These are phyloP conservation scores for Phytopythium mirpurense DNA, from an alignment of 352 stramenopile genomes.

Conservation along the genomic window DNA sequence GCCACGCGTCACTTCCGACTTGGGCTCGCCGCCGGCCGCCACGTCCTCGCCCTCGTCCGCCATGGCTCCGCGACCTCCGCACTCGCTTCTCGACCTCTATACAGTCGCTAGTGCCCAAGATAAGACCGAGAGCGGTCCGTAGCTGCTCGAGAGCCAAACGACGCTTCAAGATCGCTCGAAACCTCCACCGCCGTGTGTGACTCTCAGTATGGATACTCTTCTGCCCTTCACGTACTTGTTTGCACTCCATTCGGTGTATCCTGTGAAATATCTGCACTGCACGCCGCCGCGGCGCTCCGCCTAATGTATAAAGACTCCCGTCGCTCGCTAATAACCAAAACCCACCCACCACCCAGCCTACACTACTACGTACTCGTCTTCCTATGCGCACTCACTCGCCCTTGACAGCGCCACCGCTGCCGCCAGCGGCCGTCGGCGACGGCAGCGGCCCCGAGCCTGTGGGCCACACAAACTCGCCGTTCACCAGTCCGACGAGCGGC, in stretches of 20 bases:
- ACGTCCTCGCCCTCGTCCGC: conserved; percentile 4
- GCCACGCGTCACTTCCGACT: conserved; percentile 1
- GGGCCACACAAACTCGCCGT: conserved; percentile 6
- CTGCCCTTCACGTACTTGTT: no score
- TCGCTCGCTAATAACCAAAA: neutral
- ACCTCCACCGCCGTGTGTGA: neutral
- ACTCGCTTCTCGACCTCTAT: no score
- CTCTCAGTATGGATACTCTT: no score
- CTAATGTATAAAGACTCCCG: neutral
- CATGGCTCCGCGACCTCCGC: neutral
- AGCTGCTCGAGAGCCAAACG: neutral
- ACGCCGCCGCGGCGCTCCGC: no score
- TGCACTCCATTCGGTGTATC: no score
- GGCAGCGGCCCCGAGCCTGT: conserved; percentile 2
- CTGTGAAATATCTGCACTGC: no score
- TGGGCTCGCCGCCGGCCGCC: conserved; percentile 1
- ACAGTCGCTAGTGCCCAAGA: no score
- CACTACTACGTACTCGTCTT: conserved; percentile 4
- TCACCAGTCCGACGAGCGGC: conserved; percentile 2
- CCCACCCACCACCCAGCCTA: neutral
- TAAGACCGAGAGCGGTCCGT: no score
- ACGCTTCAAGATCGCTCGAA: conserved; percentile 1
- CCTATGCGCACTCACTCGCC: conserved; percentile 2
- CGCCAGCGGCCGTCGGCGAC: conserved; percentile 1
- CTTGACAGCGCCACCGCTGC: neutral